Evolutionary conservation across 2,329 filamentous ascomycete species (phyloP).

Genomic region (Pseudopithomyces maydicus): DNA sequence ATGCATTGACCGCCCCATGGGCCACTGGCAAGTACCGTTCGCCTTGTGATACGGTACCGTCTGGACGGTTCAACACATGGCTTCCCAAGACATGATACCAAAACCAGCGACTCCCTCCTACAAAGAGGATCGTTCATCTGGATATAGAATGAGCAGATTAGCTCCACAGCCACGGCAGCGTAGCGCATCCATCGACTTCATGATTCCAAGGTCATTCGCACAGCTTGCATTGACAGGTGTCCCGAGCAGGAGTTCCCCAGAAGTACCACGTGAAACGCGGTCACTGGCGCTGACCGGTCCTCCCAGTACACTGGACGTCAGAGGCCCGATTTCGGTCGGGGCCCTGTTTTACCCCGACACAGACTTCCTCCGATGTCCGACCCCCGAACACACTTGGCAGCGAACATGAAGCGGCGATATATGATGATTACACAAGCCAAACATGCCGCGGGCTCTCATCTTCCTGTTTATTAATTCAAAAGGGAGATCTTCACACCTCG

Average conservation of each 20-base stretch:
- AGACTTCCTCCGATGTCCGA: conserved; percentile 5
- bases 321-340: neutral
- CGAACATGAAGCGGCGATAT: neutral
- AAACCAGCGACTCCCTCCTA: neutral
- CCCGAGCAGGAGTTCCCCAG: neutral
- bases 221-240: neutral
- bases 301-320: neutral
- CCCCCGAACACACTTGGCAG: neutral
- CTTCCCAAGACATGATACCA: neutral
- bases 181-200: neutral
- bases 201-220: neutral
- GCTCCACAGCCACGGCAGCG: neutral
- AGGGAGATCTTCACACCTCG: neutral
- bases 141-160: neutral
- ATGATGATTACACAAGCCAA: neutral
- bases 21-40: neutral
- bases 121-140: neutral
- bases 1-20: neutral
- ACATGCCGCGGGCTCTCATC: neutral
- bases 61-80: neutral
- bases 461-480: neutral
- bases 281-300: neutral
- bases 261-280: neutral
- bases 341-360: neutral
- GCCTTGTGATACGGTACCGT: neutral